Evolutionary conservation across 2,329 filamentous ascomycete species (phyloP).

Genomic region (Didymella keratinophila): DNA sequence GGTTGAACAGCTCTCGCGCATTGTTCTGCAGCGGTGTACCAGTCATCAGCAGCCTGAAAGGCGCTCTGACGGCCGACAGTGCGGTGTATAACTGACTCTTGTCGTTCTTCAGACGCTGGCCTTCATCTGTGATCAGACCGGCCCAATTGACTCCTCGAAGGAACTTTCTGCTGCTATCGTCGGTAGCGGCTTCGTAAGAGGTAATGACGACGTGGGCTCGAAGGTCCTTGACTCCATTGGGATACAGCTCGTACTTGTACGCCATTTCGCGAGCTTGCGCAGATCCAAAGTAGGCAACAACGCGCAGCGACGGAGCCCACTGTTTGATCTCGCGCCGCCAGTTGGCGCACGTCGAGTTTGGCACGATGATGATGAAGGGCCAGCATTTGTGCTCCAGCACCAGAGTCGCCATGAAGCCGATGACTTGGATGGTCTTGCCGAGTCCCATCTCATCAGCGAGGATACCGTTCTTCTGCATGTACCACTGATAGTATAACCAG

Average conservation of each 20-base stretch:
- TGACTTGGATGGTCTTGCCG: constrained; percentile 94
- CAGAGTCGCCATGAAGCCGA: constrained; percentile 79
- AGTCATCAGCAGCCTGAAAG: constrained; percentile 86
- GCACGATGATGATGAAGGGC: constrained; percentile 92
- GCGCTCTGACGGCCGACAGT: constrained; percentile 75
- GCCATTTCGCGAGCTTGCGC: constrained; percentile 77
- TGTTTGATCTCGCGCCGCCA: constrained; percentile 96
- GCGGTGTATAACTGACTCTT: constrained; percentile 81
- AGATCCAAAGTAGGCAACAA: constrained; percentile 92
- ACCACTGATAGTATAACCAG: constrained; percentile 93
- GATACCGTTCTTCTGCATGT: constrained; percentile 82
- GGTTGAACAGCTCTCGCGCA: constrained; percentile 90
- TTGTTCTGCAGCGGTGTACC: constrained; percentile 95
- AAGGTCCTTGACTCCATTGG: constrained; percentile 68
- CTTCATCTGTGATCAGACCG: constrained; percentile 91
- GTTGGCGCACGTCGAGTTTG: constrained; percentile 95
- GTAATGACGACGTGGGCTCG: constrained; percentile 92
- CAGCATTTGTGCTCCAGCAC: constrained; percentile 72
- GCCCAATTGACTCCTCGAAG: constrained; percentile 82
- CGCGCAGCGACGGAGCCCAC: constrained; percentile 85
- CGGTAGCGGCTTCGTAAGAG: constrained; percentile 88
- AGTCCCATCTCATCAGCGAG: constrained; percentile 98
- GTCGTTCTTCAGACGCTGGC: constrained; percentile 94
- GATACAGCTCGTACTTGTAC: constrained; percentile 85
- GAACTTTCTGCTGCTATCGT: constrained; percentile 70